Evolutionary conservation across 257 asterid genomes (phyloP).

Genomic region (Ligustrum vulgare): DNA sequence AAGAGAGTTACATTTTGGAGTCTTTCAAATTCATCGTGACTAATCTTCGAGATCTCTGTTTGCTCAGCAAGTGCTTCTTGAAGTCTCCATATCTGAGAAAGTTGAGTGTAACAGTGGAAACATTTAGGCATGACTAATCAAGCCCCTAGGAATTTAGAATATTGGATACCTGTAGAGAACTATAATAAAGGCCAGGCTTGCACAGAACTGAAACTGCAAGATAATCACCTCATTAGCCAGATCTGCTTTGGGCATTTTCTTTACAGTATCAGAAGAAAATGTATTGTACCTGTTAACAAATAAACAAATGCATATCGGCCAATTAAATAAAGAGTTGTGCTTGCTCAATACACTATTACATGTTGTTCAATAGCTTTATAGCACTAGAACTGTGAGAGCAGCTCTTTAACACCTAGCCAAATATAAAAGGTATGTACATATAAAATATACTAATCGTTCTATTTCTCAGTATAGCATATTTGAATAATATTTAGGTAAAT

Average conservation of each 20-base stretch:
- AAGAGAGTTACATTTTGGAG: constrained; percentile 60
- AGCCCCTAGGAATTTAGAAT: not conserved
- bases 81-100: constrained; percentile 75
- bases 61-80: constrained; percentile 75
- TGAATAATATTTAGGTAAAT: not conserved
- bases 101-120: not conserved
- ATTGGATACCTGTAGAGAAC: not conserved
- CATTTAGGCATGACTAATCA: not conserved
- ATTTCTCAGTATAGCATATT: not conserved
- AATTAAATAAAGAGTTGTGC: not conserved
- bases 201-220: not conserved
- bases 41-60: constrained; percentile 69
- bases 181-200: not conserved
- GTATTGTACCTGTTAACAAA: constrained; percentile 63
- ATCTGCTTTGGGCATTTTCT: constrained; percentile 83
- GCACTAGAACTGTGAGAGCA: not conserved
- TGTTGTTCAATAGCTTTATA: not conserved
- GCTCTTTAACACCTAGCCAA: not conserved
- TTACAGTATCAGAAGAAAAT: constrained; percentile 78
- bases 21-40: constrained; percentile 86
- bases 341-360: not conserved
- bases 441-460: not conserved
- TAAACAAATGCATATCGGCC: not conserved
- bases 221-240: constrained; percentile 77
- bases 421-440: not conserved